phyloP scores from a whole-genome alignment of 202 grass and related monocot species.

The Saccharum hybrid region DNA sequence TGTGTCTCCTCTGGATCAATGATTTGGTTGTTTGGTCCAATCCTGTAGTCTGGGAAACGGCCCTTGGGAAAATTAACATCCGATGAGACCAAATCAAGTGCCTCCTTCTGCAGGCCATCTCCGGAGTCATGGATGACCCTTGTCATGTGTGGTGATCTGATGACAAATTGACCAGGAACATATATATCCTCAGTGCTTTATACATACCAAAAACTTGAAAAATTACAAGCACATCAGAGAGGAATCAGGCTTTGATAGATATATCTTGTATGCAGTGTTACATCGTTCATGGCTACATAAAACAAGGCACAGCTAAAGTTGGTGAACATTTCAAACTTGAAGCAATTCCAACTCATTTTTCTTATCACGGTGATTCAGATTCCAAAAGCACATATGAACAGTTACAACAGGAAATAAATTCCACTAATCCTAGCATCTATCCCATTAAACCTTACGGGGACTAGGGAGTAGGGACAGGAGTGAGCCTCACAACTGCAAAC shows the following conservation, averaged over 20 bases:
- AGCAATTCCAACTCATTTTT: neutral
- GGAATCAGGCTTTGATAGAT: neutral
- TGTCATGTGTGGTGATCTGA: constrained; percentile 65
- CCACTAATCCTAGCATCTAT: neutral
- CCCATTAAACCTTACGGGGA: neutral
- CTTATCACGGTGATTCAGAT: neutral
- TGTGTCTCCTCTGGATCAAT: constrained; percentile 77
- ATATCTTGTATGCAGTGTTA: neutral
- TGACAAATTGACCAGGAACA: constrained; percentile 24
- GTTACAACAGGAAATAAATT: neutral
- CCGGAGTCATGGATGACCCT: constrained; percentile 72
- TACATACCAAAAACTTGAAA: neutral
- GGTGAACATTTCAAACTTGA: neutral
- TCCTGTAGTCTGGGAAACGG: constrained; percentile 80
- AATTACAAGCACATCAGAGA: neutral
- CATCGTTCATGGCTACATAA: constrained; percentile 12
- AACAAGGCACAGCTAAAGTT: neutral
- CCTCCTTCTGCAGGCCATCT: constrained; percentile 73
- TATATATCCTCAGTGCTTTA: constrained; percentile 5
- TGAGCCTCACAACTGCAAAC: neutral
- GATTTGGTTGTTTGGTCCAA: constrained; percentile 80
- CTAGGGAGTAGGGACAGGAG: neutral
- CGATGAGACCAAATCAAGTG: constrained; percentile 67
- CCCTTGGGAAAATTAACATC: constrained; percentile 88
- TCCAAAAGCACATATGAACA: neutral